A percentile compares a stretch with the other conserved stretches of the same genome.
phyloP scores from a whole-genome alignment of 2,329 filamentous ascomycete genomes.

The Parastagonospora nodorum region DNA sequence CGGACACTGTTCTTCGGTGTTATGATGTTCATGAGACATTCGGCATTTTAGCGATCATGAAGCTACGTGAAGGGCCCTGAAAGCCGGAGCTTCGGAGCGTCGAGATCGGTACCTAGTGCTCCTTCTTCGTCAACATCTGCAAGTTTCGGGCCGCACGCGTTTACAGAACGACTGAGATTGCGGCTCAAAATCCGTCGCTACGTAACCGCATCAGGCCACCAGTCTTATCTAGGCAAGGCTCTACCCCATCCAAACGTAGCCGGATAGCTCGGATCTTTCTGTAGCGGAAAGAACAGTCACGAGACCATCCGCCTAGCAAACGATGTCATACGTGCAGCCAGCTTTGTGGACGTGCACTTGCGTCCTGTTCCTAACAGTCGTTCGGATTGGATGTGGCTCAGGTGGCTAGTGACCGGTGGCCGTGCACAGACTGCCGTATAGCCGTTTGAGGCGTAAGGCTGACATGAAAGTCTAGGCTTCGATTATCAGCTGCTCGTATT shows the following conservation, averaged over 20 bases:
- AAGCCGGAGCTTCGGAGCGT: not conserved
- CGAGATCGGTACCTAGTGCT: not conserved
- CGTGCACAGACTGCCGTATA: slow-evolving; percentile 28
- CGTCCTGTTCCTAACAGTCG: slow-evolving; percentile 7
- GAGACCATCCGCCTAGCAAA: slow-evolving; percentile 17
- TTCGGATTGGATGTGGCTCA: slow-evolving; percentile 33
- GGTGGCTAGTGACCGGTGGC: slow-evolving; percentile 32
- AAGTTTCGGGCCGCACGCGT: not conserved
- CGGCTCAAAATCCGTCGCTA: slow-evolving; percentile 10
- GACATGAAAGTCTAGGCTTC: slow-evolving; percentile 13
- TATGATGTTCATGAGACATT: too few relatives aligned
- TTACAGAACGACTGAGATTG: not conserved
- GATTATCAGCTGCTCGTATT: slow-evolving; percentile 13
- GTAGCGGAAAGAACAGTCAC: slow-evolving; percentile 9
- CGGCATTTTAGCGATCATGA: too few relatives aligned
- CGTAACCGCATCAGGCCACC: slow-evolving; percentile 11
- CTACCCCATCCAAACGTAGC: slow-evolving; percentile 9
- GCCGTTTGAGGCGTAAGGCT: slow-evolving; percentile 28
- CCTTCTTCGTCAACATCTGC: not conserved
- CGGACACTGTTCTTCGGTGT: too few relatives aligned
- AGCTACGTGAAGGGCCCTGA: too few relatives aligned
- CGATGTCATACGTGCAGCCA: slow-evolving; percentile 27
- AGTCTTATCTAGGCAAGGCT: slow-evolving; percentile 2
- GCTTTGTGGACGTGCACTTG: slow-evolving; percentile 7
- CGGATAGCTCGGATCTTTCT: slow-evolving; percentile 15